phyloP scores from a whole-genome alignment of 108 stramenopile species.

The Cyclotella cryptica region DNA sequence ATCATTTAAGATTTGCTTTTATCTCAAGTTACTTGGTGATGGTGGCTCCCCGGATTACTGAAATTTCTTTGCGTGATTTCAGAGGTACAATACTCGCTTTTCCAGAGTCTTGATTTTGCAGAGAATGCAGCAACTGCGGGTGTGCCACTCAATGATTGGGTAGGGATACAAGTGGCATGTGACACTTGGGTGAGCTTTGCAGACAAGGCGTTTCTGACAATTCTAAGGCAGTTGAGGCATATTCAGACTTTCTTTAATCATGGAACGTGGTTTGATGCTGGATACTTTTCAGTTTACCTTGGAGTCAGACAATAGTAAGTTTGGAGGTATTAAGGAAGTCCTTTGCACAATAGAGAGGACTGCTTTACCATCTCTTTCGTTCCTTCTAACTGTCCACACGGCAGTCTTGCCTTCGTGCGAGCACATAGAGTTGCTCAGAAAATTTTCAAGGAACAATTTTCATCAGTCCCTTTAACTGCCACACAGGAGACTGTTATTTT shows the following conservation, averaged over 20 bases:
- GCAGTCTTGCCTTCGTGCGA: constrained; percentile 21
- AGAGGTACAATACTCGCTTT: constrained; percentile 52
- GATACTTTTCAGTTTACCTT: constrained; percentile 9
- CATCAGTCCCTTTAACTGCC: background rate
- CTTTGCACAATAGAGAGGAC: no score
- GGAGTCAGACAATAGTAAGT: background rate
- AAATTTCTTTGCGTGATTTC: background rate
- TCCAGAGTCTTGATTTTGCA: constrained; percentile 59
- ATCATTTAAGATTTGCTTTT: background rate
- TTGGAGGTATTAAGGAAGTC: background rate
- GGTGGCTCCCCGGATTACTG: no score
- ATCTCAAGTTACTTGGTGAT: background rate
- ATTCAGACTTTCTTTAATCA: background rate
- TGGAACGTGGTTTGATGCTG: background rate
- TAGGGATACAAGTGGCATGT: constrained; percentile 26
- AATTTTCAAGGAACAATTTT: constrained; percentile 13
- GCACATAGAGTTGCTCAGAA: constrained; percentile 21
- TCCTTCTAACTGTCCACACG: background rate
- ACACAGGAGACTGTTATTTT: background rate
- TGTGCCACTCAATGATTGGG: constrained; percentile 47
- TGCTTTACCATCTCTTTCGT: background rate
- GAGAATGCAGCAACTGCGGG: constrained; percentile 56
- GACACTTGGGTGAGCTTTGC: constrained; percentile 10
- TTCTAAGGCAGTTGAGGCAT: background rate
- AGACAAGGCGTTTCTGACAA: constrained; percentile 7